Percentiles rank a stretch among this genome's conserved stretches.
phyloP scores from a whole-genome alignment of 371 early-diverging fungal species.

The Capillidium heterosporum region DNA sequence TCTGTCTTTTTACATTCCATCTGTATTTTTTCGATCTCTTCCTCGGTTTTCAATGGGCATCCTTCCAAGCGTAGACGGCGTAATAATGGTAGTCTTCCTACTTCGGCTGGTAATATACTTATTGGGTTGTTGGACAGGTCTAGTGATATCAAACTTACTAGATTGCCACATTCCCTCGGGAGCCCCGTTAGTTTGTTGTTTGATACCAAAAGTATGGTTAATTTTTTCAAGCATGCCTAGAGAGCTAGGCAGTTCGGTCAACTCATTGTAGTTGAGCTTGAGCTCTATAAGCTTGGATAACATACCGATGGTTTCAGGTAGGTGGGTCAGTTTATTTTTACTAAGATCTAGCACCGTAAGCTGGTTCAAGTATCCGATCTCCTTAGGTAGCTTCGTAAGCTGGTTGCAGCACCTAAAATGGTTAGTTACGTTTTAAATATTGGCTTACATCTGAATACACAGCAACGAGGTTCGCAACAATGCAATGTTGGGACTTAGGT shows the following conservation, averaged over 20 bases:
- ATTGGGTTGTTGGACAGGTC: constrained; percentile 51
- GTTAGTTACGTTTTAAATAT: background rate
- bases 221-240: constrained; percentile 33
- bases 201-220: constrained; percentile 32
- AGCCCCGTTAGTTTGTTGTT: constrained; percentile 30
- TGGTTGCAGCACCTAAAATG: constrained; percentile 20
- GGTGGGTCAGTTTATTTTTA: constrained; percentile 29
- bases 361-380: constrained; percentile 39
- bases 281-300: constrained; percentile 48
- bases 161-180: constrained; percentile 36
- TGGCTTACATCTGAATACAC: background rate
- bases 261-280: constrained; percentile 37
- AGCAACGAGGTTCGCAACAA: background rate
- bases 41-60: constrained; percentile 25
- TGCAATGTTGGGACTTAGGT: background rate
- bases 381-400: constrained; percentile 24
- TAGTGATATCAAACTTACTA: constrained; percentile 31
- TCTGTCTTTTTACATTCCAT: too few relatives aligned
- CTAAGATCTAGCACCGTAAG: constrained; percentile 41
- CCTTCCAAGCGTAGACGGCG: constrained; percentile 33
- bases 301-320: constrained; percentile 48
- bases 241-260: constrained; percentile 35
- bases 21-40: background rate
- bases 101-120: constrained; percentile 45
- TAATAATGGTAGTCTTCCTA: constrained; percentile 40